Base-by-base conservation (phyloP, 2,329 filamentous ascomycete genomes). In the Paraphoma chrysanthemicola region DNA sequence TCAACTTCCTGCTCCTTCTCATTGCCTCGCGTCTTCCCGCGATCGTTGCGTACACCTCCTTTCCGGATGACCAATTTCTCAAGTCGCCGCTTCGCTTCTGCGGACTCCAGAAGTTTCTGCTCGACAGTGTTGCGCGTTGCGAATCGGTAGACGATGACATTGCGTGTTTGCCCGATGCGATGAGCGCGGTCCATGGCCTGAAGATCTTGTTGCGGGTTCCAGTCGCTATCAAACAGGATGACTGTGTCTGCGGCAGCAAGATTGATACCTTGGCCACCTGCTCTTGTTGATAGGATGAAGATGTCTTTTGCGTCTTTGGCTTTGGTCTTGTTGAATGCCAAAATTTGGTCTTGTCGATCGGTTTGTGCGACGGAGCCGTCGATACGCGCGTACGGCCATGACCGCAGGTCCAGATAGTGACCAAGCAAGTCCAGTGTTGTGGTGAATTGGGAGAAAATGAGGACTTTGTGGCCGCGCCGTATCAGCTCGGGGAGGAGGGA, bases 1-100 rank as follows among this genome's bases (percentile, higher is more conserved):
- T 81, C 77, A 51, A 83, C 72, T 49, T 82, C 80, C 18, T 78
- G 80, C 14, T 78, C 73, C 46, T 72, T 75, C 10, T 74, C 73
- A n/a, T 57, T 28, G 31, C 71, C 57, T 45, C 59, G 56, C 7
- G 67, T 88, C 88, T 38, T 90, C 79, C 83, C 59, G 82, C 84
- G 23, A 91, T 80, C 59, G 45, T 73, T 93, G 85, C 18, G 85
- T 59, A 86, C 50, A 71, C 80, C 42, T 81, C 94, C 94, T 74
- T 98, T 98, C 59, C 94, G 91, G 69, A 99, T 99, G 6, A 99
- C 92, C 0, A 99, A 82, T 72, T 97, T 96, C 74, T 99, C 95
- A 0, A 99, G 83, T 1, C 93, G 86, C 0, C 95, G 89, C 77
- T 99, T 99, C 1, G 91, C 92, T 67, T 97, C 93, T 0, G 95